These are phyloP conservation scores for Neonothopanus nambi DNA, from an alignment of 1,284 basidiomycete genomes.

Conservation along the genomic window DNA sequence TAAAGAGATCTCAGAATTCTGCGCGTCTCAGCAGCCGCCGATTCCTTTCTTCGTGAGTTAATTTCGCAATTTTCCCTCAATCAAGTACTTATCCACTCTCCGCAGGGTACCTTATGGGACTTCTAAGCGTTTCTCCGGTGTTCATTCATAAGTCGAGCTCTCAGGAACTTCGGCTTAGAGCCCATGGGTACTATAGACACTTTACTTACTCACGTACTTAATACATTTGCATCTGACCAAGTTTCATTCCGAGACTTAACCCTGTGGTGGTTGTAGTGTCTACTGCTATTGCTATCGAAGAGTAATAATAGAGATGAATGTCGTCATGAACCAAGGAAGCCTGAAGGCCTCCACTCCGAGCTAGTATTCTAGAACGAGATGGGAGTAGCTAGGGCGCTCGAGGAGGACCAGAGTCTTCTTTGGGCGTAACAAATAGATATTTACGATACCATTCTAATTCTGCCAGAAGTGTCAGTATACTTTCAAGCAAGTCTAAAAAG, in stretches of 20 bases:
- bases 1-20: constrained; percentile 68
- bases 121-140: constrained; percentile 26
- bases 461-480: constrained; percentile 24
- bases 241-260: background rate
- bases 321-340: too few relatives aligned
- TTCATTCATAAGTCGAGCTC: too few relatives aligned
- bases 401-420: constrained; percentile 10
- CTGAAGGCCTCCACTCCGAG: too few relatives aligned
- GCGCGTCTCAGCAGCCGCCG: constrained; percentile 53
- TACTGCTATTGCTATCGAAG: background rate
- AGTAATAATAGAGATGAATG: background rate
- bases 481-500: background rate
- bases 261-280: background rate
- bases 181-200: too few relatives aligned
- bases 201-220: too few relatives aligned
- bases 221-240: background rate
- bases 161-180: too few relatives aligned
- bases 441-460: constrained; percentile 64
- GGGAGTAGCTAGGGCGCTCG: background rate
- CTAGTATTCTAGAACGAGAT: too few relatives aligned
- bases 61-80: background rate
- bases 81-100: background rate
- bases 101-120: constrained; percentile 45
- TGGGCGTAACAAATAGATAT: constrained; percentile 49
- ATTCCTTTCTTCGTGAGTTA: constrained; percentile 60